Evolutionary conservation across 169 alveolate species (phyloP).

Genomic region (Plasmodium ovale): DNA sequence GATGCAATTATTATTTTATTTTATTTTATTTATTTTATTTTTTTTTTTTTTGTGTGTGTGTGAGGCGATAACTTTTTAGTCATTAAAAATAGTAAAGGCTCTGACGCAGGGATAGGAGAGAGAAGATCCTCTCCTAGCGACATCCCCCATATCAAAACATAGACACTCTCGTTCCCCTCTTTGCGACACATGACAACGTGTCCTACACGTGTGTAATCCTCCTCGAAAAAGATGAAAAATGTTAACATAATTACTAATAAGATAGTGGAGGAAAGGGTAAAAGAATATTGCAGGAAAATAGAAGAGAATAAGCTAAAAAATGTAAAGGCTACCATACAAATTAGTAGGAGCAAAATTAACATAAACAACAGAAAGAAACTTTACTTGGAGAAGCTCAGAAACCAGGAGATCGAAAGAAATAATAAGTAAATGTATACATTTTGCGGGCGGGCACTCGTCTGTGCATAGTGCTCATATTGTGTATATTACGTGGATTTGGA

Average conservation of each 20-base stretch:
- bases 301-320: constrained; percentile 60
- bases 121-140: no score
- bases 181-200: no score
- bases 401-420: constrained; percentile 62
- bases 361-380: constrained; percentile 43
- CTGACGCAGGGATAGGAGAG: no score
- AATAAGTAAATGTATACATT: constrained; percentile 67
- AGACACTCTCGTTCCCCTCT: neutral
- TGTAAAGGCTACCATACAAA: constrained; percentile 37
- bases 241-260: constrained; percentile 35
- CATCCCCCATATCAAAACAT: no score
- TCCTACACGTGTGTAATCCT: no score
- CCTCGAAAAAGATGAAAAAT: constrained; percentile 55
- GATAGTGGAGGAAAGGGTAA: constrained; percentile 65
- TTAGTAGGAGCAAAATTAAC: constrained; percentile 17
- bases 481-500: neutral
- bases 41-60: neutral
- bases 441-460: neutral
- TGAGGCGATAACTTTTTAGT: neutral
- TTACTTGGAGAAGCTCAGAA: constrained; percentile 37
- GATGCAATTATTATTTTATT: neutral
- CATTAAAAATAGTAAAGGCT: neutral
- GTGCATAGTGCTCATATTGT: neutral
- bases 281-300: constrained; percentile 44
- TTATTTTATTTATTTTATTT: neutral